phyloP scores from a whole-genome alignment of 2,329 filamentous ascomycete species.

The Fusarium tjaetaba region DNA sequence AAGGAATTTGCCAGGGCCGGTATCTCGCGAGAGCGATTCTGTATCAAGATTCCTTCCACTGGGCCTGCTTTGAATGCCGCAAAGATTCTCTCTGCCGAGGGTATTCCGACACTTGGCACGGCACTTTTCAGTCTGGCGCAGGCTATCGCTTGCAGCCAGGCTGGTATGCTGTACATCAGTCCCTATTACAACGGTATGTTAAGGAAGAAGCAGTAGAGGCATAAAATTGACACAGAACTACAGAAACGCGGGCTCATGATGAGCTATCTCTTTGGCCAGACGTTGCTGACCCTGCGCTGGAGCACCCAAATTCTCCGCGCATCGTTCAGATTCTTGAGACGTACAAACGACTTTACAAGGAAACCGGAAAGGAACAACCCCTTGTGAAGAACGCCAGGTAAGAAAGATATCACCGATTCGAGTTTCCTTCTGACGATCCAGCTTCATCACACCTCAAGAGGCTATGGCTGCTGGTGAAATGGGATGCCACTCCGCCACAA shows the following conservation, averaged over 20 bases:
- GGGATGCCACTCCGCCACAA: constrained; percentile 58
- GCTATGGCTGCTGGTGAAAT: constrained; percentile 58
- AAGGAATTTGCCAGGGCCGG: constrained; percentile 56
- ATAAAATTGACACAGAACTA: neutral
- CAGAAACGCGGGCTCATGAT: constrained; percentile 56
- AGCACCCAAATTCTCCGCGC: constrained; percentile 59
- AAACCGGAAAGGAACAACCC: constrained; percentile 60
- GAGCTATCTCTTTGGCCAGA: constrained; percentile 57
- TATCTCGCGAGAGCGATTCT: constrained; percentile 57
- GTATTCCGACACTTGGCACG: constrained; percentile 59
- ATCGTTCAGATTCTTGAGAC: constrained; percentile 60
- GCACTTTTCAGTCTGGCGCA: constrained; percentile 58
- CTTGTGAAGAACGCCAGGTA: constrained; percentile 58
- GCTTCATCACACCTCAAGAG: constrained; percentile 55
- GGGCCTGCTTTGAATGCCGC: constrained; percentile 58
- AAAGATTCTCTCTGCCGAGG: constrained; percentile 54
- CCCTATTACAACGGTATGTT: constrained; percentile 59
- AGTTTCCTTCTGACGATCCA: constrained; percentile 23
- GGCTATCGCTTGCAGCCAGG: constrained; percentile 60
- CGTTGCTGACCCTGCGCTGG: constrained; percentile 56
- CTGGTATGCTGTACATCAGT: constrained; percentile 58
- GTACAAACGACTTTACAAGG: constrained; percentile 56
- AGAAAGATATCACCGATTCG: neutral
- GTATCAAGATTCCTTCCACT: constrained; percentile 62
- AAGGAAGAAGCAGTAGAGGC: fast-evolving